phyloP scores from a whole-genome alignment of 2,329 filamentous ascomycete species.

The Aspergillus cejpii region DNA sequence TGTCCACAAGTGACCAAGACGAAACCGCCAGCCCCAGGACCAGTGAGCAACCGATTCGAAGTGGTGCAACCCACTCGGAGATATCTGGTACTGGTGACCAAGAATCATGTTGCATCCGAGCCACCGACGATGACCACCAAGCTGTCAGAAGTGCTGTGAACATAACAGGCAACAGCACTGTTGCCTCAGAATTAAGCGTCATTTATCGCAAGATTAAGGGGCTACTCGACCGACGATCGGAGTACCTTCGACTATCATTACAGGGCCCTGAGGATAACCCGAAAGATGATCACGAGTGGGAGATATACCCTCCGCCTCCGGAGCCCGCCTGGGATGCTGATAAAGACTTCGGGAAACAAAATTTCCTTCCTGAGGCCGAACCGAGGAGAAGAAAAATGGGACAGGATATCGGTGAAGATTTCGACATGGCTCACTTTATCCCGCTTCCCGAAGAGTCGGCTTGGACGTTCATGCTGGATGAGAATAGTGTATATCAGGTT shows the following conservation, averaged over 20 bases:
- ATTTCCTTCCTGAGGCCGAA: conserved; percentile 40
- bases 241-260: conserved; percentile 78
- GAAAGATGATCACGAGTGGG: conserved; percentile 74
- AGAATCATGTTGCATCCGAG: conserved; percentile 44
- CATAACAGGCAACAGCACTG: conserved; percentile 66
- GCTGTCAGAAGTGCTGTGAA: conserved; percentile 57
- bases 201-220: conserved; percentile 90
- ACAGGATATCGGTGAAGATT: conserved; percentile 86
- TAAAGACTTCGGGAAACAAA: conserved; percentile 36
- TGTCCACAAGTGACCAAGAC: neutral
- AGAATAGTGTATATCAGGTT: conserved; percentile 84
- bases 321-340: conserved; percentile 79
- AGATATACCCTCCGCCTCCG: conserved; percentile 83
- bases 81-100: neutral
- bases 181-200: conserved; percentile 72
- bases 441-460: conserved; percentile 65
- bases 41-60: neutral
- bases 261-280: conserved; percentile 82
- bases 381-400: conserved; percentile 72
- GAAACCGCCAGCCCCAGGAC: neutral
- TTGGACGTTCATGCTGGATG: conserved; percentile 72
- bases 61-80: neutral
- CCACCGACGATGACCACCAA: conserved; percentile 53
- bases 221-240: conserved; percentile 78
- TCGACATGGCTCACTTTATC: conserved; percentile 69